Base-by-base conservation (phyloP, 768 basidiomycete species). In the Podaxis sp. region DNA sequence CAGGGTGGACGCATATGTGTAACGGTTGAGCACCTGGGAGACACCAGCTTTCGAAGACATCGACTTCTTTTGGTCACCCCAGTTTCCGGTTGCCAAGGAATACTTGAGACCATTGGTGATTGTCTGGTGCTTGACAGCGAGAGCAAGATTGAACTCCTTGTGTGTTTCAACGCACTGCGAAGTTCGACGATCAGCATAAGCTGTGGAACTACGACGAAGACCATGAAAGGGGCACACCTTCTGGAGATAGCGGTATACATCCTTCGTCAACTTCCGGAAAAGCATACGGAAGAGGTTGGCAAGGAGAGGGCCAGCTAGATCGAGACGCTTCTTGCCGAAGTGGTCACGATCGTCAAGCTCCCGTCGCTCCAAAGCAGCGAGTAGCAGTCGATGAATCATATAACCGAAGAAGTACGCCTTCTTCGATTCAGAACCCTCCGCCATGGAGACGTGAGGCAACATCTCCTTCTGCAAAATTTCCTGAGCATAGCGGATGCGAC, bases 381-480 rank as follows among this genome's bases (percentile, higher is more conserved):
- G 85, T 0, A 98, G 79, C 27, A 99, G 82, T 64, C 97, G 90
- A 76, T 98, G 96, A 36, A 98, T 94, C 96, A 99, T 99, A 76
- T 98, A 98, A 9, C 97, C 97, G 66, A 98, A 94, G 84, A 98
- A 99, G 76, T 95, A 98, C 1, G 97, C 97, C 75, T 99, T 99
- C 80, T 97, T 97, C 25, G 93, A 94, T 75, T 96, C 94, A 5
- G 94, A 94, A 4, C 95, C 95, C 73, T 96, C 94, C 1, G 88
- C 85, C 88, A 95, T 96, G 2, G 96, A 95, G 24, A 99, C 90
- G 70, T 98, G 97, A 0, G 97, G 97, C 50, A 99, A 73, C 91
- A 98, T 96, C 77, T 98, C 96, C 76, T 98, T 98, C 76, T 98
- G 96, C 61, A 99, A 71, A 69, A 99, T 98, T 74, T 98, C 97